A percentile compares a stretch with the other conserved stretches of the same genome.
Evolutionary conservation across 2,329 filamentous ascomycete species (phyloP).

Genomic region (Alternaria hordeiaustralica): DNA sequence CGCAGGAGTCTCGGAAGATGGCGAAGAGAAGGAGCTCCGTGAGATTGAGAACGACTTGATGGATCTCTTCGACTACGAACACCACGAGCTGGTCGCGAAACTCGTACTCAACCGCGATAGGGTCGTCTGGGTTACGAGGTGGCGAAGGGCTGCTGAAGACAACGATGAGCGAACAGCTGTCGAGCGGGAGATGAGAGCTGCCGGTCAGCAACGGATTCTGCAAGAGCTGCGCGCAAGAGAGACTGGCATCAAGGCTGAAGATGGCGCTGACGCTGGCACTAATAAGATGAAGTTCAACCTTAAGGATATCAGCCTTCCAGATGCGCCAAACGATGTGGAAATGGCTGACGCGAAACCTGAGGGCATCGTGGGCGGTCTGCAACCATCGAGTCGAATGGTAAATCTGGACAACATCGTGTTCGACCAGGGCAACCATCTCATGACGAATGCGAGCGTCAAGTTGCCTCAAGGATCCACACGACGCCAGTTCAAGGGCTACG

Average conservation of each 20-base stretch:
- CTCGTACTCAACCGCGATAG: slow-evolving; percentile 92
- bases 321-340: slow-evolving; percentile 57
- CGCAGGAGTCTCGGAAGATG: slow-evolving; percentile 75
- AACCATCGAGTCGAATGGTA: slow-evolving; percentile 85
- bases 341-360: slow-evolving; percentile 52
- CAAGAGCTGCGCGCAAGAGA: slow-evolving; percentile 83
- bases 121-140: slow-evolving; percentile 91
- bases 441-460: slow-evolving; percentile 98
- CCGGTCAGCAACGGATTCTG: slow-evolving; percentile 84
- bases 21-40: slow-evolving; percentile 82
- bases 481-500: slow-evolving; percentile 94
- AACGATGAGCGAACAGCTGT: slow-evolving; percentile 74
- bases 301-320: slow-evolving; percentile 86
- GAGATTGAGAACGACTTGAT: slow-evolving; percentile 98
- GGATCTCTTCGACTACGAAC: slow-evolving; percentile 97
- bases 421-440: slow-evolving; percentile 96
- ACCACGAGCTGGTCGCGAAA: slow-evolving; percentile 89
- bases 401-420: slow-evolving; percentile 97
- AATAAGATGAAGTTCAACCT: slow-evolving; percentile 83
- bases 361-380: slow-evolving; percentile 76
- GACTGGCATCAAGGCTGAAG: slow-evolving; percentile 61
- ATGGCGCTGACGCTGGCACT: slow-evolving; percentile 64
- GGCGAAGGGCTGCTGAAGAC: slow-evolving; percentile 81
- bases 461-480: slow-evolving; percentile 95
- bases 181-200: slow-evolving; percentile 89